These are phyloP conservation scores for Boletus vinaceobasis DNA, from an alignment of 768 basidiomycete genomes.

Conservation along the genomic window DNA sequence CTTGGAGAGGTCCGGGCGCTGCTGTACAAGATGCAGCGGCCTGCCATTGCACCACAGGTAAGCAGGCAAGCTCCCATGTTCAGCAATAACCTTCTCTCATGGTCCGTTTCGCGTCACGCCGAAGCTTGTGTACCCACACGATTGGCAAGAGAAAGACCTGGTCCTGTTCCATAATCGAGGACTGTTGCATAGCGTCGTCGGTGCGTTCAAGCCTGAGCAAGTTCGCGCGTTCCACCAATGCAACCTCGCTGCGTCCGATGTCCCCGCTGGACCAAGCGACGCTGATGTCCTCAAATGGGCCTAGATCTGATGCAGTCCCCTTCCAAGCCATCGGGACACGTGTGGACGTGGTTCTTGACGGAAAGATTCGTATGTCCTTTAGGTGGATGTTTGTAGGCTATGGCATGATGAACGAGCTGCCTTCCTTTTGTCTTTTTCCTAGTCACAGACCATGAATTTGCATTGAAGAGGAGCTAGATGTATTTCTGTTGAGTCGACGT, in stretches of 20 bases:
- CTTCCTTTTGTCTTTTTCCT: neutral
- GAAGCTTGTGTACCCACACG: slow-evolving; percentile 79
- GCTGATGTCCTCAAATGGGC: slow-evolving; percentile 46
- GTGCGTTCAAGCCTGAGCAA: slow-evolving; percentile 51
- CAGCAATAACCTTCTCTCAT: neutral
- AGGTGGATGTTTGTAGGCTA: slow-evolving; percentile 16
- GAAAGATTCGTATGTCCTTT: neutral
- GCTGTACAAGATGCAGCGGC: slow-evolving; percentile 84
- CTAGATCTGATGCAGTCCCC: slow-evolving; percentile 20
- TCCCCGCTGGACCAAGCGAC: slow-evolving; percentile 44
- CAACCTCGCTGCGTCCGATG: slow-evolving; percentile 53
- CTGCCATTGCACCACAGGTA: slow-evolving; percentile 79
- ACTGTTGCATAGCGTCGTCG: slow-evolving; percentile 64
- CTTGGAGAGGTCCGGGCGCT: slow-evolving; percentile 68
- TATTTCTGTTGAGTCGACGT: neutral
- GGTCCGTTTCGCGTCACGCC: neutral
- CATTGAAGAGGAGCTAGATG: neutral
- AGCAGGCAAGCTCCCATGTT: neutral
- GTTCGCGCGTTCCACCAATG: slow-evolving; percentile 54
- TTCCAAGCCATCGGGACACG: slow-evolving; percentile 1
- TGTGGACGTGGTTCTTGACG: slow-evolving; percentile 6
- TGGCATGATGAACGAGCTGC: neutral
- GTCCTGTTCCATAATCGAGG: slow-evolving; percentile 75
- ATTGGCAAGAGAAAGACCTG: slow-evolving; percentile 70
- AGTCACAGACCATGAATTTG: slow-evolving; percentile 13